phyloP scores from a whole-genome alignment of 768 basidiomycete genomes.

The Dioszegia crocea region DNA sequence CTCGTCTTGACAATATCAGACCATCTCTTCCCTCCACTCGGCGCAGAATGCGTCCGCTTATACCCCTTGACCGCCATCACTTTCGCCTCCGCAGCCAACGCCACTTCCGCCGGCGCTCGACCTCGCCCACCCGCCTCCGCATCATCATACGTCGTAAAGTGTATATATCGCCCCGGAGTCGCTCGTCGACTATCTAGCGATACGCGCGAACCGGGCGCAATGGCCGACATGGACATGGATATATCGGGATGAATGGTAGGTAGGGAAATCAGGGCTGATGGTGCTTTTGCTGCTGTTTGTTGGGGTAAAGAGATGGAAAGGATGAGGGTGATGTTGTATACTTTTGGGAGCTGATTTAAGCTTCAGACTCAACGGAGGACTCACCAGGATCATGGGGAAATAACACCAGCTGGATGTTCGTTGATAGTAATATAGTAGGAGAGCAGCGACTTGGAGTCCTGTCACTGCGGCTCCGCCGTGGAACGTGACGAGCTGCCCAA shows the following conservation, averaged over 20 bases:
- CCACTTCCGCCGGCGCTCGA: too few species aligned
- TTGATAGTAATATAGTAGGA: constrained; percentile 19
- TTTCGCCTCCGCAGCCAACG: too few species aligned
- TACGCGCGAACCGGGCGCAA: too few species aligned
- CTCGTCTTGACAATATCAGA: constrained; percentile 2
- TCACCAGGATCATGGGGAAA: constrained; percentile 26
- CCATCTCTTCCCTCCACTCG: not conserved
- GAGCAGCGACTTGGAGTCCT: constrained; percentile 18
- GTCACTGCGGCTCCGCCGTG: constrained; percentile 34
- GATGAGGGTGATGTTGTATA: constrained; percentile 37
- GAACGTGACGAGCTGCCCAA: constrained; percentile 32
- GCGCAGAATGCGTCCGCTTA: not conserved
- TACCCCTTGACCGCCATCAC: not conserved
- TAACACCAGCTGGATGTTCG: constrained; percentile 19
- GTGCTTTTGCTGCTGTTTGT: not conserved
- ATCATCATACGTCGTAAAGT: too few species aligned
- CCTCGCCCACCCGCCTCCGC: too few species aligned
- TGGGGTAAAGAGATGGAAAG: constrained; percentile 25
- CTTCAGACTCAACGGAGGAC: not conserved
- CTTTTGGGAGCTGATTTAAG: constrained; percentile 30
- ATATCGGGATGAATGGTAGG: constrained; percentile 3
- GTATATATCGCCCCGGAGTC: too few species aligned
- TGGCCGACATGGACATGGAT: too few species aligned
- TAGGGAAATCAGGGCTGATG: constrained; percentile 5
- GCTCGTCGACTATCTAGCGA: too few species aligned